phyloP scores from a whole-genome alignment of 2,329 filamentous ascomycete genomes.

The Hymenoscyphus infarciens region DNA sequence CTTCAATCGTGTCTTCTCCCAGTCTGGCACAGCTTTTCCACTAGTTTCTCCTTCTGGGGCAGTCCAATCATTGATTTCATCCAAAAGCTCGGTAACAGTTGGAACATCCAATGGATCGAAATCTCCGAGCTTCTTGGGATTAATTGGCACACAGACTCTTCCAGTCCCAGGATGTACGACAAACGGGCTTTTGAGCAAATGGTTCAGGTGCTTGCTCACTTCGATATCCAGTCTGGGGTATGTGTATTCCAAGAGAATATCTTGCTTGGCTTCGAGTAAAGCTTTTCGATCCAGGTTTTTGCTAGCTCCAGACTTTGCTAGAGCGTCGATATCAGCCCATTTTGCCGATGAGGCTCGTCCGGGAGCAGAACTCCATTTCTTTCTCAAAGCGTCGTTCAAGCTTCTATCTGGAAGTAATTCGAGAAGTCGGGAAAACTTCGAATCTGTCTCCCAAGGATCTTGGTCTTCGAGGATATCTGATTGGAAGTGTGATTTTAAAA shows the following conservation, averaged over 20 bases:
- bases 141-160: constrained; percentile 91
- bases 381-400: constrained; percentile 73
- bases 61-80: constrained; percentile 83
- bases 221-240: constrained; percentile 96
- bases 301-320: constrained; percentile 73
- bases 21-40: constrained; percentile 64
- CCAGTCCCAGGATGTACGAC: constrained; percentile 95
- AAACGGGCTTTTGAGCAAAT: constrained; percentile 95
- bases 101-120: constrained; percentile 90
- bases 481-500: constrained; percentile 81
- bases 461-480: constrained; percentile 77
- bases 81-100: constrained; percentile 76
- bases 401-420: constrained; percentile 77
- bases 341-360: constrained; percentile 73
- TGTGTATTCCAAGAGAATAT: constrained; percentile 94
- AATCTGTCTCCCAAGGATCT: constrained; percentile 73
- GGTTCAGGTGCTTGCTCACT: constrained; percentile 96
- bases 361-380: constrained; percentile 87
- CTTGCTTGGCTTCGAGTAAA: constrained; percentile 86
- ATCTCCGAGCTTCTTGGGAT: constrained; percentile 65
- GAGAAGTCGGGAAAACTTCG: constrained; percentile 74
- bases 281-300: constrained; percentile 69
- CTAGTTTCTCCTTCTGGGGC: constrained; percentile 42
- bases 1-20: constrained; percentile 95
- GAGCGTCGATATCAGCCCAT: constrained; percentile 88